These are phyloP conservation scores for Uronychia setigera DNA, from an alignment of 73 alveolate species.

Conservation along the genomic window DNA sequence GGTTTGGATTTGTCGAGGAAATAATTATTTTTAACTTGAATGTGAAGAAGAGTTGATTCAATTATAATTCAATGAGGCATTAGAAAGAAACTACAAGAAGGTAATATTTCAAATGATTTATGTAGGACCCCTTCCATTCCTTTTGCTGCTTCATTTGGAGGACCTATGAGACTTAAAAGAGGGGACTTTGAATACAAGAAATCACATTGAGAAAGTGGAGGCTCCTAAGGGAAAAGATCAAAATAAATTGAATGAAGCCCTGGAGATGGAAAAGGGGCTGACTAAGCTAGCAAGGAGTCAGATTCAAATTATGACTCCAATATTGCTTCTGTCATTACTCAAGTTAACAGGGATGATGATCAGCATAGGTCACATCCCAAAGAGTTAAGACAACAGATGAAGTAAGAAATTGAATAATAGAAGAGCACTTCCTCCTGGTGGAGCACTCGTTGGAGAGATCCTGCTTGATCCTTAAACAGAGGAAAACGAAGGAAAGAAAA, in stretches of 20 bases:
- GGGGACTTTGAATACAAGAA: not conserved
- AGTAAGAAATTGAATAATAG: not conserved
- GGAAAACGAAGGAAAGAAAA: slow-evolving; percentile 36
- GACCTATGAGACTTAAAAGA: not conserved
- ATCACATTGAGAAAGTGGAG: too few species aligned
- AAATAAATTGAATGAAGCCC: not conserved
- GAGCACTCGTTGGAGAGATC: not conserved
- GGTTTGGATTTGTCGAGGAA: too few species aligned
- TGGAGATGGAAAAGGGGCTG: not conserved
- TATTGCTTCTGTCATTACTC: not conserved
- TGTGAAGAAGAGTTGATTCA: too few species aligned
- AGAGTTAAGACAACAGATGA: not conserved
- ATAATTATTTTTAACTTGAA: too few species aligned
- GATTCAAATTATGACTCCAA: not conserved
- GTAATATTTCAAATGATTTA: too few species aligned
- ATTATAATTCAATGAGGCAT: too few species aligned
- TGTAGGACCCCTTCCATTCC: too few species aligned
- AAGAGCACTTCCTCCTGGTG: not conserved
- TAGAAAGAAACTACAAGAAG: too few species aligned
- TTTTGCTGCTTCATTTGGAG: too few species aligned
- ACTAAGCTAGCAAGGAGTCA: not conserved
- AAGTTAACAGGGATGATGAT: not conserved
- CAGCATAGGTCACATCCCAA: not conserved
- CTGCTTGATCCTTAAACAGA: slow-evolving; percentile 10
- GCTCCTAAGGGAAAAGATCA: not conserved